Conservation (phyloP, 2,329 filamentous ascomycete genomes). For the Aspergillus oerlinghausenensis region DNA sequence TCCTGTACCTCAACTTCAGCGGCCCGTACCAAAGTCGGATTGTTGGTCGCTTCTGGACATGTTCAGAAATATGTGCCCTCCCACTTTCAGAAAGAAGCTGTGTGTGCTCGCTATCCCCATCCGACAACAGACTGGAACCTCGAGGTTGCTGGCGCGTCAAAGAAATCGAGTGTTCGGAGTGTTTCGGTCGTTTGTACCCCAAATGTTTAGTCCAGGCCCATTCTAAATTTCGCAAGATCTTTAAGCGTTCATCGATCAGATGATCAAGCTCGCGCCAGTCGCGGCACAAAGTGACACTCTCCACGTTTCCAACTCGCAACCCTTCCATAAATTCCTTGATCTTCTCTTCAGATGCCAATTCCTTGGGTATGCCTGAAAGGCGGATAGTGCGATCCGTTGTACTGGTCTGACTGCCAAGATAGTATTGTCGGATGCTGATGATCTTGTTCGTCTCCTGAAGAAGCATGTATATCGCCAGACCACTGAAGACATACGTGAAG, state of each 20-base stretch:
- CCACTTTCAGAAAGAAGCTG: constrained; percentile 51
- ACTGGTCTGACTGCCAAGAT: constrained; percentile 89
- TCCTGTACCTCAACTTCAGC: constrained; percentile 65
- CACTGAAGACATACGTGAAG: constrained; percentile 93
- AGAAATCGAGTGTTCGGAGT: constrained; percentile 42
- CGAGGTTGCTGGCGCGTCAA: constrained; percentile 47
- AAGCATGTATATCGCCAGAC: constrained; percentile 75
- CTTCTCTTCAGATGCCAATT: constrained; percentile 73
- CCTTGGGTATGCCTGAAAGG: constrained; percentile 77
- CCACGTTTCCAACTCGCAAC: constrained; percentile 82
- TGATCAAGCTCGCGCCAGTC: constrained; percentile 80
- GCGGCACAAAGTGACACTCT: constrained; percentile 78
- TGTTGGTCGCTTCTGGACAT: constrained; percentile 56
- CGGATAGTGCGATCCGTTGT: constrained; percentile 92
- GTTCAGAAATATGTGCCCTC: constrained; percentile 41
- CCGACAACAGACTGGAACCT: constrained; percentile 23
- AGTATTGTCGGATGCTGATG: constrained; percentile 81
- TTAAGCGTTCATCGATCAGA: constrained; percentile 63
- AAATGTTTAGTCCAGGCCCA: constrained; percentile 75
- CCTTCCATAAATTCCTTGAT: constrained; percentile 85
- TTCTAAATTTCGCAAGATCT: constrained; percentile 68
- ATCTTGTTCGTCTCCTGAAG: constrained; percentile 78
- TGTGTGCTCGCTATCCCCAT: constrained; percentile 54
- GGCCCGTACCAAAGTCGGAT: constrained; percentile 74
- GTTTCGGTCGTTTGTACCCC: constrained; percentile 51